These are phyloP conservation scores for Stropharia rugosoannulata DNA, from an alignment of 768 basidiomycete species.

Conservation along the genomic window DNA sequence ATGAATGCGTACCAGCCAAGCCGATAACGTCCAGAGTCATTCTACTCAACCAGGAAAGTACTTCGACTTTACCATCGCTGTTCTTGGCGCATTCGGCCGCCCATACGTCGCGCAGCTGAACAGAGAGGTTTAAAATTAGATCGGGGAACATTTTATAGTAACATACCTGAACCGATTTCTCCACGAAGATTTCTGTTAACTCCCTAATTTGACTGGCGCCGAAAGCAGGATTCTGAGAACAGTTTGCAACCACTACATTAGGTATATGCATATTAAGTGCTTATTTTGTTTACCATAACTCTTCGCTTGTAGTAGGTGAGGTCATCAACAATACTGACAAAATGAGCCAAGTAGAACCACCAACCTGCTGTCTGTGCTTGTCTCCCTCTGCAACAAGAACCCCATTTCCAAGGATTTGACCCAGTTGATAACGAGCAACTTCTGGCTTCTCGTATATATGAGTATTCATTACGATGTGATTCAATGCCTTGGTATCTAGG, in stretches of 20 bases:
- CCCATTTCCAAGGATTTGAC: constrained; percentile 44
- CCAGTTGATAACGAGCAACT: constrained; percentile 32
- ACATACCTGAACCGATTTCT: constrained; percentile 51
- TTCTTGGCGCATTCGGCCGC: constrained; percentile 28
- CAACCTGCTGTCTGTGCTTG: constrained; percentile 45
- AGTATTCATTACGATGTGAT: constrained; percentile 60
- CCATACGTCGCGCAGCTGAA: constrained; percentile 53
- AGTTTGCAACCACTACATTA: neutral
- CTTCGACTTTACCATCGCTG: constrained; percentile 44
- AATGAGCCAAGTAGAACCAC: neutral
- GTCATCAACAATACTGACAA: neutral
- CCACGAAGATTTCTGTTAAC: constrained; percentile 54
- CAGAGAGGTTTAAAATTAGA: neutral
- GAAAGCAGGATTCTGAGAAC: constrained; percentile 62
- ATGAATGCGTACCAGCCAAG: constrained; percentile 50
- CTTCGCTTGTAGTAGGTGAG: constrained; percentile 28
- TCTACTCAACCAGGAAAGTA: constrained; percentile 62
- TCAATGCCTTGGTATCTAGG: constrained; percentile 59
- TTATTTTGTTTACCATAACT: constrained; percentile 37
- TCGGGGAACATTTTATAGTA: neutral
- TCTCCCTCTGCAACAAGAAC: constrained; percentile 50
- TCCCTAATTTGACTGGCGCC: constrained; percentile 58
- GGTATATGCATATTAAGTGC: too few species aligned
- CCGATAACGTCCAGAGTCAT: constrained; percentile 80
- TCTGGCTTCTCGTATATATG: constrained; percentile 58